These are phyloP conservation scores for Margaritispora aquatica DNA, from an alignment of 495 filamentous ascomycete species.

Conservation along the genomic window DNA sequence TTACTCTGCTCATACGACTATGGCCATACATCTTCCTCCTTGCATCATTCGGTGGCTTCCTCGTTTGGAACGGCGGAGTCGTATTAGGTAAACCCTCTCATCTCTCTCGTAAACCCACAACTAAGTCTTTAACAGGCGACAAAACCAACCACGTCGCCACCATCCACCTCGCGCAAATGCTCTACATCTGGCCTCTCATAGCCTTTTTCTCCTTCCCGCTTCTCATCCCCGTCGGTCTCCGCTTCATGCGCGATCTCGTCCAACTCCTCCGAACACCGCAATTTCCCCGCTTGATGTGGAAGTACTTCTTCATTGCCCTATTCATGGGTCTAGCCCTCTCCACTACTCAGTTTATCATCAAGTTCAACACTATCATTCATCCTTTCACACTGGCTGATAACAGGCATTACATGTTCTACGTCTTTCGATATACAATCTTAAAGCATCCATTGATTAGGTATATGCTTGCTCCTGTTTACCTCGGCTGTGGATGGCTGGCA, in stretches of 20 bases:
- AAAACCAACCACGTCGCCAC: slow-evolving; percentile 90
- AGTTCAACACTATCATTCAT: slow-evolving; percentile 88
- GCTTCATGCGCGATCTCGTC: slow-evolving; percentile 4
- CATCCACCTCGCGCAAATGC: slow-evolving; percentile 84
- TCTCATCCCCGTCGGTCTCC: slow-evolving; percentile 44
- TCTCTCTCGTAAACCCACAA: background rate
- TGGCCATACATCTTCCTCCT: slow-evolving; percentile 66
- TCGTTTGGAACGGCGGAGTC: slow-evolving; percentile 83
- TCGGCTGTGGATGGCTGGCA: slow-evolving; percentile 56
- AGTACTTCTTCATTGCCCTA: slow-evolving; percentile 18
- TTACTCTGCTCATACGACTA: slow-evolving; percentile 41
- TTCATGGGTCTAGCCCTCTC: slow-evolving; percentile 25
- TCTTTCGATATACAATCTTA: slow-evolving; percentile 78
- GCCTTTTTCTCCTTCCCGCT: slow-evolving; percentile 85
- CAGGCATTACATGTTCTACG: slow-evolving; percentile 93
- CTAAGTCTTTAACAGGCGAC: slow-evolving; percentile 41
- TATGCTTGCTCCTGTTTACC: slow-evolving; percentile 56
- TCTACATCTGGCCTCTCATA: slow-evolving; percentile 89
- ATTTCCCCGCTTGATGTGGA: slow-evolving; percentile 5
- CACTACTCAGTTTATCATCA: slow-evolving; percentile 51
- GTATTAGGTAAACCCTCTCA: slow-evolving; percentile 62
- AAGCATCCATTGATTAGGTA: slow-evolving; percentile 59
- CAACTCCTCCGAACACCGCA: slow-evolving; percentile 1
- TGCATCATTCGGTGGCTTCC: slow-evolving; percentile 62
- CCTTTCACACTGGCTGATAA: slow-evolving; percentile 97